Base-by-base conservation (phyloP, 345 rosid genomes). In the Aquilaria malaccensis region DNA sequence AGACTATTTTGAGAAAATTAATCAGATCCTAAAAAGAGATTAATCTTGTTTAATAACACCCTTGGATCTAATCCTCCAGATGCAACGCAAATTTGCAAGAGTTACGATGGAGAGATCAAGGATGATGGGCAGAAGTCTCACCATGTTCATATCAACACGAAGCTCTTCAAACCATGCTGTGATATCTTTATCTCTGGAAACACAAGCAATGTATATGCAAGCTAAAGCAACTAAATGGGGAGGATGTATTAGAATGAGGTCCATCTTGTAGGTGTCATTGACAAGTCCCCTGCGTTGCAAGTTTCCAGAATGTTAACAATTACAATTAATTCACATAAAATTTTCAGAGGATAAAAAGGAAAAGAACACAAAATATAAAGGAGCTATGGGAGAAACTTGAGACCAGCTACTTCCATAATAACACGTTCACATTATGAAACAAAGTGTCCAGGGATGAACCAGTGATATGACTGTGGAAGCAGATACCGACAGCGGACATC, bases 111-210 rank as follows among this genome's bases (percentile, higher is more conserved):
- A 37, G 43, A 9, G 43, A 37, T 22, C 22, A 37, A 1, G 43
- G 4, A 37, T 37, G 43, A 4, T 37, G 43, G 43, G 43, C 45
- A 33, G 55, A 37, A 11, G 56, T 70, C 91, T 83, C 76, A 94
- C 99, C 70, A 83, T 85, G 76, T 86, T 94, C 97, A 94, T 87
- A 76, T 90, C 99, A n/a, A 85, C 95, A 0, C 80, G 86, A 37
- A 94, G 97, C 78, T 94, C 99, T 77, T 94, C 99, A 60, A 94
- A 90, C 99, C 99, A 94, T n/a, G 95, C 74, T 13, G 83, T 83
- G 61, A 69, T 79, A 71, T 90, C 97, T 77, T 75, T 88, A 14
- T 90, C 99, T 67, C 80, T 84, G 70, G 74, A 68, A 41, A 82
- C 93, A 30, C 89, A 83, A 45, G 95, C 90, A 60, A 88, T 86